Evolutionary conservation across 2,329 filamentous ascomycete genomes (phyloP).

Genomic region (Clonostachys solani): DNA sequence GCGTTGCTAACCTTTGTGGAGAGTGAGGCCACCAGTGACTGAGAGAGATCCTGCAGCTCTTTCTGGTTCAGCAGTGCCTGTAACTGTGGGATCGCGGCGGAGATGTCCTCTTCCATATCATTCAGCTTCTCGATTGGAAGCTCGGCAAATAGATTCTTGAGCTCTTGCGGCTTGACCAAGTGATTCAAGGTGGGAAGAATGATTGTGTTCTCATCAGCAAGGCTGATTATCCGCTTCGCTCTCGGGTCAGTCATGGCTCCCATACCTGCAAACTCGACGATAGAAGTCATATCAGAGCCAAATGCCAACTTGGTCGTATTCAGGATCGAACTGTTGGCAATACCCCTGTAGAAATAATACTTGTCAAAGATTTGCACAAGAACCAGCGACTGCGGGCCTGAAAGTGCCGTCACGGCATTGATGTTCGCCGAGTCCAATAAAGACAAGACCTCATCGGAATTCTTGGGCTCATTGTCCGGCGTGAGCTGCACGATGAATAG

Average conservation of each 20-base stretch:
- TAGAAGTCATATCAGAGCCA: slow-evolving; percentile 2
- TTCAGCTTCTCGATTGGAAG: slow-evolving; percentile 1
- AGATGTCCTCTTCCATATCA: slow-evolving; percentile 6
- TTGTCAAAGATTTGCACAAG: slow-evolving; percentile 4
- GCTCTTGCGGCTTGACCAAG: not conserved
- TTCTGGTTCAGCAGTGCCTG: not conserved
- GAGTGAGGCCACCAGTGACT: not conserved
- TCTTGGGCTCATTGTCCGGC: not conserved
- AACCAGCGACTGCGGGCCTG: slow-evolving; percentile 9
- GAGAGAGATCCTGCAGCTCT: not conserved
- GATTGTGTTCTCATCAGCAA: not conserved
- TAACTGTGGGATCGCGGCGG: slow-evolving; percentile 6
- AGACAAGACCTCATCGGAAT: slow-evolving; percentile 3
- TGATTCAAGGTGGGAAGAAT: not conserved
- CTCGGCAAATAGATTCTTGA: slow-evolving; percentile 2
- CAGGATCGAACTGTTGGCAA: slow-evolving; percentile 4
- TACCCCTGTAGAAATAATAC: slow-evolving; percentile 9
- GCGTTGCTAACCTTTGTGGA: not conserved
- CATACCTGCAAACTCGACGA: not conserved
- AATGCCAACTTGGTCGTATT: slow-evolving; percentile 6
- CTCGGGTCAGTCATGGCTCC: not conserved
- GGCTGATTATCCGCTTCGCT: not conserved
- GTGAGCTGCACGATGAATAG: not conserved
- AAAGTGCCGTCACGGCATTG: slow-evolving; percentile 9
- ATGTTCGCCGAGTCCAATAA: slow-evolving; percentile 8